Percentiles rank a stretch among this genome's conserved stretches.
Evolutionary conservation across 495 filamentous ascomycete species (phyloP).

Genomic region (Neurospora africana): DNA sequence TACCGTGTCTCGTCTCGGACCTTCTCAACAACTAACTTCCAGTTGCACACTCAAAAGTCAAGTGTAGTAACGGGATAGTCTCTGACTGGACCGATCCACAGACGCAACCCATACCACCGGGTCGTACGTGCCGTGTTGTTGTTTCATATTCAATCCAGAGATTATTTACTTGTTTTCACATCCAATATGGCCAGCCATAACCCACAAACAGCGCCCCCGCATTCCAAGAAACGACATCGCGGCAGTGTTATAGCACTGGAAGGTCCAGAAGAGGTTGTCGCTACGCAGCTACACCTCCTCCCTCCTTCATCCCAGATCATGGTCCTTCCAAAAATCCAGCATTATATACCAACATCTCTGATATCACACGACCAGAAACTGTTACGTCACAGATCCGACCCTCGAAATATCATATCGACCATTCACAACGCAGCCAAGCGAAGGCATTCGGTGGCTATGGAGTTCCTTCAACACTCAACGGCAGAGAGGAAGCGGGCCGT

Average conservation of each 20-base stretch:
- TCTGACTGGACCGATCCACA: not conserved
- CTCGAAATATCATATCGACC: conserved; percentile 27
- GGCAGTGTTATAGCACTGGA: conserved; percentile 44
- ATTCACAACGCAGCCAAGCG: conserved; percentile 31
- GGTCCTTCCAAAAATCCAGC: conserved; percentile 32
- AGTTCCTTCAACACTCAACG: conserved; percentile 33
- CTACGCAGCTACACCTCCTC: conserved; percentile 41
- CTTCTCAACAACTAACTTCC: not conserved
- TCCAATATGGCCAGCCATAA: not conserved
- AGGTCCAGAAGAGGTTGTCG: conserved; percentile 34
- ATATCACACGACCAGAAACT: conserved; percentile 7
- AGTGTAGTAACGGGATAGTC: not conserved
- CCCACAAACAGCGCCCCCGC: not conserved
- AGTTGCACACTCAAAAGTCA: not conserved
- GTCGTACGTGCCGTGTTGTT: not conserved
- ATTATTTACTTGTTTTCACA: not conserved
- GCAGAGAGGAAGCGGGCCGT: conserved; percentile 33
- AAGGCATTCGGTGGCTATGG: conserved; percentile 31
- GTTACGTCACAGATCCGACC: conserved; percentile 16
- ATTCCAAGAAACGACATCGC: conserved; percentile 8
- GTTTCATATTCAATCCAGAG: not conserved
- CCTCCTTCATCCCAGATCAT: conserved; percentile 39
- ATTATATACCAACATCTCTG: conserved; percentile 17
- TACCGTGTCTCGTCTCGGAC: not conserved
- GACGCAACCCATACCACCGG: not conserved